These are phyloP conservation scores for Ganoderma boninense DNA, from an alignment of 1,284 basidiomycete species.

Conservation along the genomic window DNA sequence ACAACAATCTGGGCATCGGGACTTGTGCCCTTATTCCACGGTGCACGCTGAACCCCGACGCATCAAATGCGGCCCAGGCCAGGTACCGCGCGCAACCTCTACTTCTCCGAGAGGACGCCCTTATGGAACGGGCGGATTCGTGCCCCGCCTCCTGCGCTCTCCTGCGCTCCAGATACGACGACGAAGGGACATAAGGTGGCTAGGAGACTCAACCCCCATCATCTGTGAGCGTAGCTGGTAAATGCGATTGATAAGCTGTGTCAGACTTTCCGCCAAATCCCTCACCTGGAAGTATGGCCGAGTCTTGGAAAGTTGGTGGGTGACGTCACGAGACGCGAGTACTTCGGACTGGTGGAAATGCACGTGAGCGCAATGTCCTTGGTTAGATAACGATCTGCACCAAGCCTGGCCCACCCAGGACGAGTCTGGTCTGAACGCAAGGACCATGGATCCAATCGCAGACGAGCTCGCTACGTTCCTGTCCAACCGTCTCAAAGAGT, in stretches of 20 bases:
- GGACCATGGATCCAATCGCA: constrained; percentile 45
- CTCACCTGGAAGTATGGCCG: too few species aligned
- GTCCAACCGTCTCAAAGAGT: constrained; percentile 41
- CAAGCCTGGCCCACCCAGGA: neutral
- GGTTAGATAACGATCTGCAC: constrained; percentile 24
- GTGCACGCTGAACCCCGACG: neutral
- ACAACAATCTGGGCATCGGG: neutral
- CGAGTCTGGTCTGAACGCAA: neutral
- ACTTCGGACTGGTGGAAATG: constrained; percentile 2
- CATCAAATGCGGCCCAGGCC: neutral
- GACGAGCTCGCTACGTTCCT: constrained; percentile 43
- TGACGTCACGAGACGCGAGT: neutral
- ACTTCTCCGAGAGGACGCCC: neutral
- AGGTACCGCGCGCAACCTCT: neutral
- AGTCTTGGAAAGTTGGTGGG: neutral
- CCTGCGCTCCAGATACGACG: constrained; percentile 2
- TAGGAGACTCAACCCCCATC: neutral
- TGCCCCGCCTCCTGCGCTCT: neutral
- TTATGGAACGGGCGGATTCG: neutral
- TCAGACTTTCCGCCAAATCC: too few species aligned
- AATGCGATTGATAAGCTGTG: too few species aligned
- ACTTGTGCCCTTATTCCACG: constrained; percentile 2
- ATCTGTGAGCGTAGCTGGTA: neutral
- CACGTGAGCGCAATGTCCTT: constrained; percentile 22
- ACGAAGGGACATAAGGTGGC: neutral